These are phyloP conservation scores for Hordeum pubiflorum DNA, from an alignment of 202 grass and related monocot species.

Conservation along the genomic window DNA sequence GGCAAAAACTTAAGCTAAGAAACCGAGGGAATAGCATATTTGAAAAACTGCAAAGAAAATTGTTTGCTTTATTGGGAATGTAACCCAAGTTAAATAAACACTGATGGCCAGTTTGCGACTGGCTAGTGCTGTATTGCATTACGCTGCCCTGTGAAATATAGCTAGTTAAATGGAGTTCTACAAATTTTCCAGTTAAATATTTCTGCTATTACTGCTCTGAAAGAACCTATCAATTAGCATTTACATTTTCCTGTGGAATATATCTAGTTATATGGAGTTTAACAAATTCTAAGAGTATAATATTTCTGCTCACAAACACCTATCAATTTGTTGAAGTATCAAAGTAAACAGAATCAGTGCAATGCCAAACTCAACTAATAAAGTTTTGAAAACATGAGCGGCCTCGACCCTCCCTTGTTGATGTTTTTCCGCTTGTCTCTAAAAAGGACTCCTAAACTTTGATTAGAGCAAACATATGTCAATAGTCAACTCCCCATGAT, in stretches of 20 bases:
- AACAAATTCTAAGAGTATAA: too few species aligned
- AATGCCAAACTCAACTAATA: background rate
- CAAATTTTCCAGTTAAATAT: background rate
- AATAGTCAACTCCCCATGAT: background rate
- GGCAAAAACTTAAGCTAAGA: background rate
- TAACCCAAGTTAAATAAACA: background rate
- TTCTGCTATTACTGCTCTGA: background rate
- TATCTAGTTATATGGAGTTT: too few species aligned
- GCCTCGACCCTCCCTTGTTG: background rate
- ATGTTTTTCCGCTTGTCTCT: background rate
- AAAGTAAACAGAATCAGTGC: background rate
- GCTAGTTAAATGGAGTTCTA: background rate
- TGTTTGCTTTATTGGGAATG: background rate
- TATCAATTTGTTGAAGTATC: background rate
- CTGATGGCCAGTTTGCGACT: background rate
- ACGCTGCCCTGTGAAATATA: background rate
- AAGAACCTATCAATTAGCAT: background rate
- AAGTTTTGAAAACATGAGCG: background rate
- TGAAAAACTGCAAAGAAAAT: background rate
- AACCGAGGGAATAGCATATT: background rate
- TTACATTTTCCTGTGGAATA: too few species aligned
- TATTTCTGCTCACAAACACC: too few species aligned
- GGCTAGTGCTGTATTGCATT: background rate
- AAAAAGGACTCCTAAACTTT: background rate
- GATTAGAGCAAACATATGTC: background rate